Evolutionary conservation across 1,284 basidiomycete genomes (phyloP), one percentile per base, ranked within the genome.

Genomic region (Tilletiaria anomala): DNA sequence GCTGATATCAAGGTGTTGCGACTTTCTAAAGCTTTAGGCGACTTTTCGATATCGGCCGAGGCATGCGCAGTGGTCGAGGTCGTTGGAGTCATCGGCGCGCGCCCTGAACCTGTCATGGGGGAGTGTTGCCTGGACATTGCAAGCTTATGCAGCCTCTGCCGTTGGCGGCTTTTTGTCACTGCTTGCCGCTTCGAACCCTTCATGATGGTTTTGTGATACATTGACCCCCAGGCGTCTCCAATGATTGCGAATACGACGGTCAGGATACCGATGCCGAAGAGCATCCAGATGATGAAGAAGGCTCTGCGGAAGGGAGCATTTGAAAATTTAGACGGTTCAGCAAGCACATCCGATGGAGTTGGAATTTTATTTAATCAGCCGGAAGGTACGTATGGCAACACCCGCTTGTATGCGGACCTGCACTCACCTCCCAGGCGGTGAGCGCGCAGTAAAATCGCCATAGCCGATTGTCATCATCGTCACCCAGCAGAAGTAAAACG

Each of bases 201-300:
- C 12, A 16, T n/a, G 14, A 37, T 11, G 2, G 36, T 24, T 15
- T 26, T 24, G 15, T 37, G 24, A 17, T 37, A 37, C 5, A 37
- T 24, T 14, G 36, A 16, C 10, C 37, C 32, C 46, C 46, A 48
- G 11, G 43, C 43, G 50, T 83, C 81, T 10, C 76, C 72, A 16
- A 82, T 56, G 20, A 83, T 79, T 75, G 63, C 52, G 15, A 61
- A 44, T 19, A 58, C 42, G 15, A 66, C 54, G 35, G 37, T 57
- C 21, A 46, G 47, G 38, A 50, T 53, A 31, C 33, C 59, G 32
- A 56, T 26, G 29, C 36, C 36, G 15, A 37, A 37, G 34, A 87
- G 66, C 0, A 82, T 79, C 83, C 83, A 86, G 6, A 78, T 75
- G 40, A 85, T 75, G 63, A 87, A 86, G 36, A 86, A 73, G 4